A percentile compares a stretch with the other conserved stretches of the same genome.
phyloP scores from a whole-genome alignment of 495 filamentous ascomycete species.

The Podospora comata region DNA sequence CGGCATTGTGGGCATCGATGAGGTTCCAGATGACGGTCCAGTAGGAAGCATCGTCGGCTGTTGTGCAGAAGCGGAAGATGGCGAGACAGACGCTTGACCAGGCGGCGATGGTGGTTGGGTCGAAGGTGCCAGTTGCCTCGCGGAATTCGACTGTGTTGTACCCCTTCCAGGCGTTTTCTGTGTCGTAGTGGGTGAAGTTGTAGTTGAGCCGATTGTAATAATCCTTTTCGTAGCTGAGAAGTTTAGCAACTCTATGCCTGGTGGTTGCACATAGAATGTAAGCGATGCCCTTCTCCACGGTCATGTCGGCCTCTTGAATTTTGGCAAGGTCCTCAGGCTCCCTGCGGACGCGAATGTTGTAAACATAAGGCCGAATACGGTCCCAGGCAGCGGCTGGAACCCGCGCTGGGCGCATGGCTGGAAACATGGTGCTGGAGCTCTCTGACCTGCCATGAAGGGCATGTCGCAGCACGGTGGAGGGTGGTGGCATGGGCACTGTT shows the following conservation, averaged over 20 bases:
- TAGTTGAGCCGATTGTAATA: neutral
- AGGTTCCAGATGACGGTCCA: constrained; percentile 11
- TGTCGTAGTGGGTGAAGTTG: neutral
- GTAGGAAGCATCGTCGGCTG: neutral
- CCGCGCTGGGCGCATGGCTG: neutral
- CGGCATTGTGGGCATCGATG: constrained; percentile 18
- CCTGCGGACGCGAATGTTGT: too few relatives aligned
- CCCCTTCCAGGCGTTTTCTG: neutral
- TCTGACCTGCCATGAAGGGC: neutral
- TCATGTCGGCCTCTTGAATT: neutral
- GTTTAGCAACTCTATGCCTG: neutral
- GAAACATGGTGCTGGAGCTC: neutral
- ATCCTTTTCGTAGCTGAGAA: neutral
- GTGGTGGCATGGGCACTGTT: neutral
- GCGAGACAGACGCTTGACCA: constrained; percentile 21
- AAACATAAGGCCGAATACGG: neutral
- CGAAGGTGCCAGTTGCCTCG: constrained; percentile 17
- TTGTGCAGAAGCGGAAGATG: constrained; percentile 19
- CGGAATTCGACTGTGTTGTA: constrained; percentile 24
- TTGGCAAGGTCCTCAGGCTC: too few relatives aligned
- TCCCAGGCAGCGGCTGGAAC: neutral
- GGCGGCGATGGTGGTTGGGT: constrained; percentile 6
- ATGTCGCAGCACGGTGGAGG: neutral
- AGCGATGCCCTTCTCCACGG: constrained; percentile 5
- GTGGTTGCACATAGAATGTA: constrained; percentile 1